Evolutionary conservation across 73 alveolate genomes (phyloP).

Genomic region (Paramecium biaurelia): DNA sequence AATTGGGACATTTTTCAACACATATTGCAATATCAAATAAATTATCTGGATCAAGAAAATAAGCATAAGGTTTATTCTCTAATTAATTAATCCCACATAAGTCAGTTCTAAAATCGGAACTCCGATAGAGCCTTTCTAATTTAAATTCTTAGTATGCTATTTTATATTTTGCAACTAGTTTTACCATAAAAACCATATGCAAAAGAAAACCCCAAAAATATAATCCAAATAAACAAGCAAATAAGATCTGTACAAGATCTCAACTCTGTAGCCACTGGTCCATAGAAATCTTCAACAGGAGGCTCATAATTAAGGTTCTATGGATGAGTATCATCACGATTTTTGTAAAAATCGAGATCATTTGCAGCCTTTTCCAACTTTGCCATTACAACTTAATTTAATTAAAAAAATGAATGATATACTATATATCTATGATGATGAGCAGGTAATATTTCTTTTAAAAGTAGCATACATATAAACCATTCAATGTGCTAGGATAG

Average conservation of each 20-base stretch:
- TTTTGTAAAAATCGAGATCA: background rate
- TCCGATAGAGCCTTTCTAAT: background rate
- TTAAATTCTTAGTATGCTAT: background rate
- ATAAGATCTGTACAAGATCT: background rate
- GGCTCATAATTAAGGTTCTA: background rate
- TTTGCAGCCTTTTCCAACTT: slow-evolving; percentile 2
- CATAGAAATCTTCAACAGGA: background rate
- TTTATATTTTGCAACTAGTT: background rate
- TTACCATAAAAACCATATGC: slow-evolving; percentile 27
- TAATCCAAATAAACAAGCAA: background rate
- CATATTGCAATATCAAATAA: slow-evolving; percentile 5
- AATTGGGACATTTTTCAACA: background rate
- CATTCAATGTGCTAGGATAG: background rate
- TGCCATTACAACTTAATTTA: background rate
- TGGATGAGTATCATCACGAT: slow-evolving; percentile 4
- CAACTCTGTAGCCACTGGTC: background rate
- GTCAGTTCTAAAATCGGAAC: slow-evolving; percentile 25
- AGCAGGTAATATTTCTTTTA: background rate
- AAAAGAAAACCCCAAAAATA: background rate
- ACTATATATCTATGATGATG: background rate
- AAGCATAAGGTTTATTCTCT: background rate
- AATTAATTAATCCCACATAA: background rate
- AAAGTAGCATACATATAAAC: background rate
- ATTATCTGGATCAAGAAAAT: slow-evolving; percentile 20
- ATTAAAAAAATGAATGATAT: background rate